A percentile compares a stretch with the other conserved stretches of the same genome.
phyloP scores from a whole-genome alignment of 2,329 filamentous ascomycete genomes.

The Massarina eburnea region DNA sequence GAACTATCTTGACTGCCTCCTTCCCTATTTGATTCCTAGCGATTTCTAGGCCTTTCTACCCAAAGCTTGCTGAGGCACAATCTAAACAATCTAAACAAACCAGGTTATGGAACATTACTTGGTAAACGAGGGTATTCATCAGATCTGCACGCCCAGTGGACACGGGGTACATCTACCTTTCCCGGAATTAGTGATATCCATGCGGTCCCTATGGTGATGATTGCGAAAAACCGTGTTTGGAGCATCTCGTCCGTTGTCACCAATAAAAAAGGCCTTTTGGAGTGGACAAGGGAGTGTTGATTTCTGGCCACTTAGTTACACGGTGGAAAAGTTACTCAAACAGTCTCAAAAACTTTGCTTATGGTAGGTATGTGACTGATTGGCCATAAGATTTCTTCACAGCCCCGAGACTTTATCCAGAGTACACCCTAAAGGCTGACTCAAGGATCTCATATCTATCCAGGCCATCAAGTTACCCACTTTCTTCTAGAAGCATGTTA shows the following conservation, averaged over 20 bases:
- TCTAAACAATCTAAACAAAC: slow-evolving; percentile 20
- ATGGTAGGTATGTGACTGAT: neutral
- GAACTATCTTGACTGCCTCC: slow-evolving; percentile 22
- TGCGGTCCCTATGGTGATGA: too few species aligned
- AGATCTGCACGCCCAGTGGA: slow-evolving; percentile 1
- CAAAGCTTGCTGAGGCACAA: slow-evolving; percentile 5
- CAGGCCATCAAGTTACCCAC: slow-evolving; percentile 18
- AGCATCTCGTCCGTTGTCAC: too few species aligned
- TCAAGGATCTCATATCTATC: slow-evolving; percentile 8
- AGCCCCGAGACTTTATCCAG: slow-evolving; percentile 19
- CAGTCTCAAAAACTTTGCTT: neutral
- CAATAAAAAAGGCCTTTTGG: too few species aligned
- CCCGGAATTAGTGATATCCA: too few species aligned
- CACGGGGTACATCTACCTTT: too few species aligned
- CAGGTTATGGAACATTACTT: slow-evolving; percentile 22
- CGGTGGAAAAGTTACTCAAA: neutral
- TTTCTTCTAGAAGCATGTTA: slow-evolving; percentile 30
- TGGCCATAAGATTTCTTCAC: slow-evolving; percentile 2
- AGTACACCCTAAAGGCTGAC: slow-evolving; percentile 17
- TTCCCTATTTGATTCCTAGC: slow-evolving; percentile 18
- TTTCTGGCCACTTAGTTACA: too few species aligned
- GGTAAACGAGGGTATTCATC: neutral
- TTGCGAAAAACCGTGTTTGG: too few species aligned
- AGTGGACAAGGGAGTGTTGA: too few species aligned
- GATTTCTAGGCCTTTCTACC: slow-evolving; percentile 25